phyloP scores from a whole-genome alignment of 441 rosid species.

The Jatropha podagrica region DNA sequence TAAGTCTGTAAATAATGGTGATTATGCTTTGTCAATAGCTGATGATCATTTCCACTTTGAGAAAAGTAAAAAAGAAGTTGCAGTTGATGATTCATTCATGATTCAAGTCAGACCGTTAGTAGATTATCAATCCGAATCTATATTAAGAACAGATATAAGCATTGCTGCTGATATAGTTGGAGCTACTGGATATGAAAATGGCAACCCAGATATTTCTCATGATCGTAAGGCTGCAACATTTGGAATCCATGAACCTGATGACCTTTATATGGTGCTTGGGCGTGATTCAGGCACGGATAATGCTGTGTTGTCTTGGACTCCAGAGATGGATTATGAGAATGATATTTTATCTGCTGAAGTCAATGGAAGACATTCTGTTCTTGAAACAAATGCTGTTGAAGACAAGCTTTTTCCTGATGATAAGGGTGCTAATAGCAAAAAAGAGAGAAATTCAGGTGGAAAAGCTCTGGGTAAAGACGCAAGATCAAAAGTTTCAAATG shows the following conservation, averaged over 20 bases:
- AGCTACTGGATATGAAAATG: constrained; percentile 41
- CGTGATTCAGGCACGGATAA: constrained; percentile 57
- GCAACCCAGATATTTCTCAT: constrained; percentile 30
- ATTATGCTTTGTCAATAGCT: constrained; percentile 36
- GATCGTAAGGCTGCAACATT: constrained; percentile 26
- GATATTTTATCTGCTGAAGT: constrained; percentile 42
- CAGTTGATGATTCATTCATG: constrained; percentile 84
- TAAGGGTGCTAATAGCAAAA: constrained; percentile 34
- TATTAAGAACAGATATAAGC: constrained; percentile 53
- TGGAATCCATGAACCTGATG: constrained; percentile 69
- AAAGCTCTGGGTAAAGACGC: constrained; percentile 45
- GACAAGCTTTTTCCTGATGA: constrained; percentile 34
- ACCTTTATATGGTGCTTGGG: constrained; percentile 85
- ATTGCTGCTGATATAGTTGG: constrained; percentile 63
- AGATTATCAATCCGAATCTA: constrained; percentile 47
- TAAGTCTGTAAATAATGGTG: constrained; percentile 37
- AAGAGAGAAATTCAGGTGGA: constrained; percentile 35
- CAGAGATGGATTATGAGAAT: constrained; percentile 68
- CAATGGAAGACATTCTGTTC: constrained; percentile 32
- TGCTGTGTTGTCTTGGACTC: constrained; percentile 58
- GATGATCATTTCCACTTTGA: constrained; percentile 28
- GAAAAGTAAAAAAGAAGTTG: constrained; percentile 48
- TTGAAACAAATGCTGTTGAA: constrained; percentile 31
- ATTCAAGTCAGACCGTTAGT: constrained; percentile 51
- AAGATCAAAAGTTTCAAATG: constrained; percentile 49